Evolutionary conservation across 768 basidiomycete species (phyloP), one percentile per base, ranked within the genome.

Genomic region (Boletus tylopilopsis): DNA sequence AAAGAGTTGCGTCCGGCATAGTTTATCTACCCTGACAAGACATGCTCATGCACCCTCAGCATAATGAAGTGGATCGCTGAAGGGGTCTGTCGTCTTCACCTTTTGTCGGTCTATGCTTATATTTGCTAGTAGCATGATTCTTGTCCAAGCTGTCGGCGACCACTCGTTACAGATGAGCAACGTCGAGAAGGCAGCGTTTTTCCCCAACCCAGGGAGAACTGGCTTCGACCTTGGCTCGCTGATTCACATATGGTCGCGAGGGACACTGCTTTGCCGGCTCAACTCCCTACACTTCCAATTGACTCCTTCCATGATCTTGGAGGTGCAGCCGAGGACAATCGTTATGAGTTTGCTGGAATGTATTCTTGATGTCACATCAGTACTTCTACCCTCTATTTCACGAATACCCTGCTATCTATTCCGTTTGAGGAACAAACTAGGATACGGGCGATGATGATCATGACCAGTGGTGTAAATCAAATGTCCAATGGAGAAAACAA

Each of bases 111-210:
- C 37, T 29, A 22, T 21, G 16, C 19, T 57, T 25, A 61, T 49
- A 34, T 51, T 36, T n/a, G 35, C 45, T 37, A 25, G 39, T 48
- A 84, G 82, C 77, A 82, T 49, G 73, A 78, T 43, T 80, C 85
- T 2, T 87, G 85, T 62, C 85, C 85, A 13, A 74, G 79, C 49
- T 87, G 85, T 64, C 81, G 85, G 40, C 70, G 69, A 19, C 65
- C 69, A 30, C 68, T 86, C 10, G 49, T 76, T n/a, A 35, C 56
- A 10, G 54, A 53, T 8, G 50, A 50, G 21, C 55, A 55, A 23
- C 61, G 52, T 46, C 56, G 42, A 15, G 58, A 54, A 15, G 50
- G 39, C 12, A 24, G 32, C 15, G 34, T 30, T 23, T 29, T 46
- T 16, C 22, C 51, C 24, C 48, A 50, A 9, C 32, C 45, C 11